These are phyloP conservation scores for Aeschynomene evenia DNA, from an alignment of 306 rosid species.

Conservation along the genomic window DNA sequence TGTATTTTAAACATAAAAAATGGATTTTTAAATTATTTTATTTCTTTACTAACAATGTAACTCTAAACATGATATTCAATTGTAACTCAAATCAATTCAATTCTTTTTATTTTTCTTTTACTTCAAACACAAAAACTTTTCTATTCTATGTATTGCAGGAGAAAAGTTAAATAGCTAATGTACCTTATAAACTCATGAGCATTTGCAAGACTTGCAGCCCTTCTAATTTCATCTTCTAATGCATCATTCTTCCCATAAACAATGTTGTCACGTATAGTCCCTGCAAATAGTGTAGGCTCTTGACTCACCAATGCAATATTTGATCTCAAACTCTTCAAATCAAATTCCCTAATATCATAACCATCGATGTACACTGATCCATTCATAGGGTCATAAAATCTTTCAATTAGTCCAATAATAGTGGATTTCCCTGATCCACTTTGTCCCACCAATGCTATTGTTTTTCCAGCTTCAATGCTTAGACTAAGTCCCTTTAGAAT, in stretches of 20 bases:
- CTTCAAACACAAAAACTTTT: too few species aligned
- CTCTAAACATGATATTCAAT: too few species aligned
- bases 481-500: conserved; percentile 62
- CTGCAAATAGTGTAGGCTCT: conserved; percentile 74
- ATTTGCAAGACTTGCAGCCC: conserved; percentile 65
- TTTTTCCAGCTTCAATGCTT: conserved; percentile 62
- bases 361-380: conserved; percentile 62
- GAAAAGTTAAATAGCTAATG: background rate
- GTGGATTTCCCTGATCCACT: conserved; percentile 92
- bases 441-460: conserved; percentile 73
- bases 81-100: too few species aligned
- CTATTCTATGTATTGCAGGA: background rate
- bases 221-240: conserved; percentile 55
- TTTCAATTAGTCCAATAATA: conserved; percentile 70
- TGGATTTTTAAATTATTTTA: too few species aligned
- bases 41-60: too few species aligned
- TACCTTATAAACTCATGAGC: conserved; percentile 85
- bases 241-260: conserved; percentile 54
- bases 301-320: conserved; percentile 78
- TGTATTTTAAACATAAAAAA: too few species aligned
- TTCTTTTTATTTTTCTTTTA: too few species aligned
- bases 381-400: conserved; percentile 66
- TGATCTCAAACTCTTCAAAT: conserved; percentile 59
- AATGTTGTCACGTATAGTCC: conserved; percentile 74
- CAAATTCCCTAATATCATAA: conserved; percentile 49